Conservation (phyloP, 192 early-diverging fungal genomes). For the Phycomyces blakesleeanus region DNA sequence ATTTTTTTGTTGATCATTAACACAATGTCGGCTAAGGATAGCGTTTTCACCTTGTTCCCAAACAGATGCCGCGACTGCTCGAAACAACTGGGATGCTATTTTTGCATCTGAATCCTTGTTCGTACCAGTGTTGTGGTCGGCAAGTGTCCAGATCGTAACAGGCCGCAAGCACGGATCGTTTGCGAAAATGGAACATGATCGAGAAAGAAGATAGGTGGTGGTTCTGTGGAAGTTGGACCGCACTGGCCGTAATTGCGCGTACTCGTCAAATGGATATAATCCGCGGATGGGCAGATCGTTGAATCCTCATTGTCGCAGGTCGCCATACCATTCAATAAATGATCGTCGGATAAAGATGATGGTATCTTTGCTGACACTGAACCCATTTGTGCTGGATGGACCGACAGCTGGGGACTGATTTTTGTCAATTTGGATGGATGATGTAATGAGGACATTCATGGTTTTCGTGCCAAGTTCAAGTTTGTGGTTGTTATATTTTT, state of each 20-base stretch:
- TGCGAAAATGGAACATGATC: slow-evolving; percentile 3
- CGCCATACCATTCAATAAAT: not conserved
- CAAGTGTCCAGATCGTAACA: slow-evolving; percentile 11
- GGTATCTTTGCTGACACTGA: not conserved
- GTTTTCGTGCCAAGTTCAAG: slow-evolving; percentile 1
- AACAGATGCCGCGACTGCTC: slow-evolving; percentile 1
- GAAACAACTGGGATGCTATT: slow-evolving; percentile 1
- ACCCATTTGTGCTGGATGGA: not conserved
- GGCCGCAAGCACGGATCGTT: slow-evolving; percentile 7
- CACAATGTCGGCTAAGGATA: too few species aligned
- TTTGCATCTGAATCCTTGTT: slow-evolving; percentile 3
- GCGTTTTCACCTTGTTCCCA: slow-evolving; percentile 6
- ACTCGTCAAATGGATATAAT: not conserved
- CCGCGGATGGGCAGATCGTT: not conserved
- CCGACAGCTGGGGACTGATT: not conserved
- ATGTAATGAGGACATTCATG: slow-evolving; percentile 4
- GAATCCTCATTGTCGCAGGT: not conserved
- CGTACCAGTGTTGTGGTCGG: not conserved
- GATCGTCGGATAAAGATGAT: not conserved
- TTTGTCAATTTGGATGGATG: not conserved
- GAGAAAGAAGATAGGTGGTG: not conserved
- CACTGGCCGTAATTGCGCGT: slow-evolving; percentile 3
- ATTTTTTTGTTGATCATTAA: too few species aligned
- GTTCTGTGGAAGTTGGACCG: not conserved
- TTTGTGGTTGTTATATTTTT: not conserved